phyloP scores from a whole-genome alignment of 345 rosid genomes.

The Bruguiera sexangula region DNA sequence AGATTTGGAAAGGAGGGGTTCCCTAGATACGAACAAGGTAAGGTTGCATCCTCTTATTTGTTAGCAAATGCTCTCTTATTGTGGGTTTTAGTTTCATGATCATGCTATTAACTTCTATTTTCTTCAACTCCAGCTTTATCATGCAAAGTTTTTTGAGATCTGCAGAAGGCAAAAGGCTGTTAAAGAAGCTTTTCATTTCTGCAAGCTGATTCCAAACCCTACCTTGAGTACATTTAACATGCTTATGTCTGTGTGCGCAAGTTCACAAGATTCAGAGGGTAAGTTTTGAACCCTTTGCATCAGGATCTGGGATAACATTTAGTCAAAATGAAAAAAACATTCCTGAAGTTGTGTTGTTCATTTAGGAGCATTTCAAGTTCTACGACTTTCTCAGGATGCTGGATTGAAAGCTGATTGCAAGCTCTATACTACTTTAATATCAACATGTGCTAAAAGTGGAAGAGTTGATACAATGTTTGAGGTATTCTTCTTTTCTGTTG shows the following conservation, averaged over 20 bases:
- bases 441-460: constrained; percentile 92
- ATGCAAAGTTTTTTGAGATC: constrained; percentile 65
- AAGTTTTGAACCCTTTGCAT: constrained; percentile 11
- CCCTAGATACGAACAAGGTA: constrained; percentile 83
- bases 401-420: constrained; percentile 82
- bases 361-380: constrained; percentile 79
- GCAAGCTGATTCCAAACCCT: constrained; percentile 74
- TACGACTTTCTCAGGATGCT: constrained; percentile 60
- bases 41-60: constrained; percentile 10
- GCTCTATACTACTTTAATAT: constrained; percentile 89
- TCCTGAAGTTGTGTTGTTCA: constrained; percentile 4
- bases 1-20: constrained; percentile 57
- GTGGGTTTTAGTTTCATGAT: not conserved
- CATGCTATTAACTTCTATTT: not conserved
- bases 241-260: constrained; percentile 86
- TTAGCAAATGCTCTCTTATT: constrained; percentile 7
- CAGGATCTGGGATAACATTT: too few relatives aligned
- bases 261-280: constrained; percentile 73
- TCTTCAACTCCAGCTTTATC: constrained; percentile 59
- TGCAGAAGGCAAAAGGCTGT: constrained; percentile 72
- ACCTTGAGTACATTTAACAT: constrained; percentile 92
- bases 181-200: constrained; percentile 82
- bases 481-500: constrained; percentile 37
- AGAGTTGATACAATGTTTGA: constrained; percentile 97
- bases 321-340: too few relatives aligned